phyloP scores from a whole-genome alignment of 495 filamentous ascomycete species.

The Tirmania nivea region DNA sequence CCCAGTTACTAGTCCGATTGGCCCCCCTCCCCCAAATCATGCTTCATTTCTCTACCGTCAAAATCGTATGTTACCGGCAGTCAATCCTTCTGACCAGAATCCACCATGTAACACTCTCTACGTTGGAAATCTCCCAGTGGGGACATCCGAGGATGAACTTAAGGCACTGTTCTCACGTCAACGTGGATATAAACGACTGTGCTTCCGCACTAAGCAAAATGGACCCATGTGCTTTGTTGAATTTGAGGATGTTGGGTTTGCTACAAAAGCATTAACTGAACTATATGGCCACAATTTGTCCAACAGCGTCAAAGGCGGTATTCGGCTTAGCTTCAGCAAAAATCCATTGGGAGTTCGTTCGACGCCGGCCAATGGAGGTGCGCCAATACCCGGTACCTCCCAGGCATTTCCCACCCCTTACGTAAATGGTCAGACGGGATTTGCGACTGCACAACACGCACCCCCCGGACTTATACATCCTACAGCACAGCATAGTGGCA shows the following conservation, averaged over 20 bases:
- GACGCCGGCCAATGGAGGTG: background rate
- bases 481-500: background rate
- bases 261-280: conserved; percentile 80
- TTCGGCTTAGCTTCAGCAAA: conserved; percentile 95
- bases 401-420: background rate
- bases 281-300: conserved; percentile 74
- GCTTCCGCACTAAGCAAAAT: conserved; percentile 94
- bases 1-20: background rate
- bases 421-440: background rate
- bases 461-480: background rate
- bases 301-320: conserved; percentile 89
- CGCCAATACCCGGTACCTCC: background rate
- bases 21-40: background rate
- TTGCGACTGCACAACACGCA: background rate
- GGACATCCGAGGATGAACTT: conserved; percentile 89
- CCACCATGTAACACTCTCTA: conserved; percentile 97
- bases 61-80: conserved; percentile 24
- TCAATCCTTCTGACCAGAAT: conserved; percentile 91
- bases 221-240: conserved; percentile 99
- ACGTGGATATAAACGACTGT: conserved; percentile 86
- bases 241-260: conserved; percentile 86
- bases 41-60: background rate
- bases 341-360: conserved; percentile 79
- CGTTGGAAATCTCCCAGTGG: conserved; percentile 83
- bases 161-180: conserved; percentile 89